Evolutionary conservation across 2,329 filamentous ascomycete species (phyloP), one percentile per base, ranked within the genome.

Genomic region (Pestalotiopsis sp.): DNA sequence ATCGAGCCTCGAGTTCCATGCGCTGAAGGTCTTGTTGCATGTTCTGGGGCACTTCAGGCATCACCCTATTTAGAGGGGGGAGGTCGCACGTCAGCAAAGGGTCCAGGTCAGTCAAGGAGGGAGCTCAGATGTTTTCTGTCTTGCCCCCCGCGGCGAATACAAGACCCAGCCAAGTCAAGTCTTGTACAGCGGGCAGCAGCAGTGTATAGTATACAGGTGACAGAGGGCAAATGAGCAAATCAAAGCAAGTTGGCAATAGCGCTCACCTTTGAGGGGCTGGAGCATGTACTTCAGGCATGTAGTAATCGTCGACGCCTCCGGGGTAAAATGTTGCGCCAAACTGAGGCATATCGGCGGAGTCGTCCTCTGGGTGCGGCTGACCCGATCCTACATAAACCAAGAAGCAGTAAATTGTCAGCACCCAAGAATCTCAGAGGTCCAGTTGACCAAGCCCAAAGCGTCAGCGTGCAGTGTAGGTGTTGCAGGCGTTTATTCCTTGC

Each of bases 11-110:
- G 70, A 94, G 87, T 85, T 98, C 95, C 84, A 99, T 90, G 80
- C 95, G 91, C 76, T 95, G 93, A 73, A 99, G 88, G 81, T 93
- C 95, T 77, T 97, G 92, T 83, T 97, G 94, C 89, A 99, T 98
- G 82, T 97, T 95, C 82, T 95, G 93, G 74, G 95, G 94, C 73
- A 98, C 94, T 86, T 98, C 94, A 79, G 94, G 93, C 90, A 95
- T 97, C 77, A 97, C 90, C 84, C 94, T 97, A 81, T 73, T 25
- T 20, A 9, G 17, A 20, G 14, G 39, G 27, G 58, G 38, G 14
- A 31, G 58, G 27, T 31, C n/a, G 45, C 45, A 52, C 12, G 64
- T 66, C 55, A 66, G 64, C 64, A 59, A 60, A 17, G 20, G 61
- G n/a, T 38, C 27, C 14, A 62, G 12, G 25, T 25, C 27, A 31